phyloP scores from a whole-genome alignment of 2,329 filamentous ascomycete genomes.

The Pseudocercospora macadamiae region DNA sequence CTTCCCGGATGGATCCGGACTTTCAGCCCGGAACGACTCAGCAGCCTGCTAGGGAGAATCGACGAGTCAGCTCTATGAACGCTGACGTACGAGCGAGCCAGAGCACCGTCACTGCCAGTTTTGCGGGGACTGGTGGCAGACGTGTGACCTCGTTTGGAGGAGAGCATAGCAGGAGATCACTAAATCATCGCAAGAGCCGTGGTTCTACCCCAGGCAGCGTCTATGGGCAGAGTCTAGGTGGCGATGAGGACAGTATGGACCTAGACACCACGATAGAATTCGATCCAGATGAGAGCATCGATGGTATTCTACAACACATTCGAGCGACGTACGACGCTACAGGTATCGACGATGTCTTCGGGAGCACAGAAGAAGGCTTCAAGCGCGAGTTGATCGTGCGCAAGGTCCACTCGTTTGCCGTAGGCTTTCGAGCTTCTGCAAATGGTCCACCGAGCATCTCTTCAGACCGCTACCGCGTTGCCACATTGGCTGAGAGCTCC shows the following conservation, averaged over 20 bases:
- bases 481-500: slow-evolving; percentile 22
- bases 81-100: slow-evolving; percentile 52
- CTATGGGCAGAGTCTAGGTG: slow-evolving; percentile 37
- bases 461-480: slow-evolving; percentile 18
- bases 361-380: slow-evolving; percentile 35
- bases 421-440: slow-evolving; percentile 17
- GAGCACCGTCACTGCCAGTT: slow-evolving; percentile 46
- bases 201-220: slow-evolving; percentile 59
- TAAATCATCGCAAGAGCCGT: slow-evolving; percentile 53
- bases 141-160: slow-evolving; percentile 73
- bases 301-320: slow-evolving; percentile 34
- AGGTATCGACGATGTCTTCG: slow-evolving; percentile 37
- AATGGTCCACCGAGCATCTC: background rate
- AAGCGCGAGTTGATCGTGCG: slow-evolving; percentile 40
- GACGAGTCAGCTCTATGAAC: slow-evolving; percentile 87
- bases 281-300: slow-evolving; percentile 33
- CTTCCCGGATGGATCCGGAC: slow-evolving; percentile 54
- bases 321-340: slow-evolving; percentile 35
- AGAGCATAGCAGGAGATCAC: slow-evolving; percentile 65
- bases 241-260: slow-evolving; percentile 39
- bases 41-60: slow-evolving; percentile 60
- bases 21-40: slow-evolving; percentile 48
- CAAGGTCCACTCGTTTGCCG: slow-evolving; percentile 35
- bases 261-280: slow-evolving; percentile 34
- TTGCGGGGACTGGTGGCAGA: slow-evolving; percentile 59